Conservation (phyloP, 2,329 filamentous ascomycete genomes). For the Aspergillus sojae region DNA sequence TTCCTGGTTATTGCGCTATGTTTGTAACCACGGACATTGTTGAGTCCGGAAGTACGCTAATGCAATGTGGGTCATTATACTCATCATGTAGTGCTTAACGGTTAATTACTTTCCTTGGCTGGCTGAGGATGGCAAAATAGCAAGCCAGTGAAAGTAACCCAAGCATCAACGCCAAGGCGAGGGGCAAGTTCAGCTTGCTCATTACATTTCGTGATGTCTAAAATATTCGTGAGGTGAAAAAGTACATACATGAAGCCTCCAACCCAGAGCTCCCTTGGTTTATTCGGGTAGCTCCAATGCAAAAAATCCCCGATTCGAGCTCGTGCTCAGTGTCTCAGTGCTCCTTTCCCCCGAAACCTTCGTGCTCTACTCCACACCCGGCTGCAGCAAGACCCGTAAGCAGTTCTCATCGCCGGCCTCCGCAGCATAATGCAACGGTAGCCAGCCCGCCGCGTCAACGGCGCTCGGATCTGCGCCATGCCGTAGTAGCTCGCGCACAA, state of each 20-base stretch:
- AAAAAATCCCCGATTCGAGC: neutral
- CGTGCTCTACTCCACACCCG: neutral
- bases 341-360: neutral
- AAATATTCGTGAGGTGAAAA: neutral
- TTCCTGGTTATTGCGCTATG: neutral
- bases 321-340: neutral
- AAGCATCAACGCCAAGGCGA: neutral
- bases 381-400: conserved; percentile 3
- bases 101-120: neutral
- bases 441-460: conserved; percentile 5
- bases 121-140: neutral
- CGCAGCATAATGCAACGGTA: conserved; percentile 5
- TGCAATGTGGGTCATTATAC: neutral
- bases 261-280: neutral
- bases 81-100: neutral
- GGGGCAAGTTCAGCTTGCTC: neutral
- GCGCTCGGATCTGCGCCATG: conserved; percentile 1
- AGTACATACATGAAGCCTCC: neutral
- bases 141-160: neutral
- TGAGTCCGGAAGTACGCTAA: neutral
- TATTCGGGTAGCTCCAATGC: neutral
- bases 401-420: conserved; percentile 8
- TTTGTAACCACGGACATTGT: neutral
- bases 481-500: conserved; percentile 4
- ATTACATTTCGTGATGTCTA: neutral